Conservation (phyloP, 1,284 basidiomycete species). For the Exsudoporus floridanus region DNA sequence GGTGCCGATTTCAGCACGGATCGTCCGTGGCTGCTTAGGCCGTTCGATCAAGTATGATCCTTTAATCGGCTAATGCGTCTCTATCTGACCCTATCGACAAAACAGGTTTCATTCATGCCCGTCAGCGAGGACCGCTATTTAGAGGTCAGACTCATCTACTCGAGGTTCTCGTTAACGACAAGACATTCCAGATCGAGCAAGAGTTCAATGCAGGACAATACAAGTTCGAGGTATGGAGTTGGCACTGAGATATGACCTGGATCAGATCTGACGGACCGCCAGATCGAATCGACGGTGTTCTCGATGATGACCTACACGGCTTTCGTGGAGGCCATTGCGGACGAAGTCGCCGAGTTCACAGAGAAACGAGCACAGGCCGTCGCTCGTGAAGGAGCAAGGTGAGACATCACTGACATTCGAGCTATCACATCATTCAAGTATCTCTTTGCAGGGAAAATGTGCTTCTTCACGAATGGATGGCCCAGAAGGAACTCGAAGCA, state of each 20-base stretch:
- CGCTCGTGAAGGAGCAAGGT: conserved; percentile 44
- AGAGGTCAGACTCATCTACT: conserved; percentile 30
- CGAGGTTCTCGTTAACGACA: neutral
- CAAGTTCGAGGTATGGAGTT: conserved; percentile 46
- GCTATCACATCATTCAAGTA: neutral
- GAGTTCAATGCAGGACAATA: conserved; percentile 64
- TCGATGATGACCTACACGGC: conserved; percentile 52
- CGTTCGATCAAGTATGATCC: conserved; percentile 59
- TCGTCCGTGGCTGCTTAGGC: conserved; percentile 59
- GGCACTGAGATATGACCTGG: neutral
- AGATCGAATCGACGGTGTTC: conserved; percentile 52
- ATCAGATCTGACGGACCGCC: neutral
- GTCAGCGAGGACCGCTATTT: conserved; percentile 48
- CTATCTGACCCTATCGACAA: neutral
- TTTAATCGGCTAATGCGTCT: neutral
- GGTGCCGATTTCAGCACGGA: conserved; percentile 47
- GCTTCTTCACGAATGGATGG: conserved; percentile 27
- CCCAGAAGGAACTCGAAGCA: conserved; percentile 17
- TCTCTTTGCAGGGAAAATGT: conserved; percentile 17
- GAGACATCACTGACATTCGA: conserved; percentile 7
- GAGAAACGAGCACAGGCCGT: conserved; percentile 39
- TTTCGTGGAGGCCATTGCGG: conserved; percentile 45
- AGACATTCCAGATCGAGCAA: conserved; percentile 45
- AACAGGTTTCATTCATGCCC: conserved; percentile 47
- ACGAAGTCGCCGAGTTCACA: conserved; percentile 47